phyloP scores from a whole-genome alignment of 768 basidiomycete genomes.

The Boletus speciosus region DNA sequence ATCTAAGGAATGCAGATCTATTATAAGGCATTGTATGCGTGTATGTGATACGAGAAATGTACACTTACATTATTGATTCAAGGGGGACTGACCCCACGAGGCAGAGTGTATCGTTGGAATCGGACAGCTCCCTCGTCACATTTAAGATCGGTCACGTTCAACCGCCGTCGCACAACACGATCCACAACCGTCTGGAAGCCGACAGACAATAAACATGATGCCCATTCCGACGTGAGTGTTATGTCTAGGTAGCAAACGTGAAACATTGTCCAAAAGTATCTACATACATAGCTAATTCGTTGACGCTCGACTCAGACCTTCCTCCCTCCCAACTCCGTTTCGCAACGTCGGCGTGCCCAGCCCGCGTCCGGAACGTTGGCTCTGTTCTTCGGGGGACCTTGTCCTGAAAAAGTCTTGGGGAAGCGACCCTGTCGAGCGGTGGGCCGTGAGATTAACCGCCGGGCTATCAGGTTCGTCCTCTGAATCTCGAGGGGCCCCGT shows the following conservation, averaged over 20 bases:
- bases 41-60: not conserved
- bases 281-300: not conserved
- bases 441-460: constrained; percentile 43
- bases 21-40: constrained; percentile 39
- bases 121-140: not conserved
- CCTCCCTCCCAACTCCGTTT: constrained; percentile 37
- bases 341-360: constrained; percentile 62
- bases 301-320: constrained; percentile 8
- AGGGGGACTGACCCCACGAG: not conserved
- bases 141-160: not conserved
- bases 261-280: not conserved
- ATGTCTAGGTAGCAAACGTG: constrained; percentile 5
- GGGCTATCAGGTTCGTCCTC: constrained; percentile 41
- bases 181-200: not conserved
- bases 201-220: not conserved
- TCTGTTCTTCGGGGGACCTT: constrained; percentile 41
- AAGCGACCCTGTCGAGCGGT: constrained; percentile 3
- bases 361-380: constrained; percentile 55
- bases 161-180: no score
- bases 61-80: not conserved
- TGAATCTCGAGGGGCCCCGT: constrained; percentile 35
- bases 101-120: not conserved
- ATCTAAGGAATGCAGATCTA: constrained; percentile 66
- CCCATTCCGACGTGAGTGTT: not conserved
- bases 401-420: constrained; percentile 21